Evolutionary conservation across 2,329 filamentous ascomycete genomes (phyloP), one percentile per base, ranked within the genome.

Genomic region (Aureobasidium sp.): DNA sequence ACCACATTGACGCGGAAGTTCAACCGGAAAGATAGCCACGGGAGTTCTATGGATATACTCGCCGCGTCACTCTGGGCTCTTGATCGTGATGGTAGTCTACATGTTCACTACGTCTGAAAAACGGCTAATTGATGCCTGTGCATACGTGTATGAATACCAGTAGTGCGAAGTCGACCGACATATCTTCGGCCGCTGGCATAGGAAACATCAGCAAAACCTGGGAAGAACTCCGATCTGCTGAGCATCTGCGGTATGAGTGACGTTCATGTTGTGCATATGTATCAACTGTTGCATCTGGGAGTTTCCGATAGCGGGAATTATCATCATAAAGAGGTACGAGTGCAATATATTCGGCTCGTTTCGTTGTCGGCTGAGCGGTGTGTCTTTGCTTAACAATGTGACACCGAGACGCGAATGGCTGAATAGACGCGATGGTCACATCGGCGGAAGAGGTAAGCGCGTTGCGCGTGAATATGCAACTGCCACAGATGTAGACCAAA

Each of bases 391-490:
- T 29, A 44, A 26, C 15, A 17, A 1, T 55, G 51, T 55, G 51
- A 55, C 36, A 36, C 43, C 13, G 51, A 55, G 15, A 20, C 41
- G 36, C 37, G 20, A 55, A 55, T 55, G 51, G 51, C 26, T 26
- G 51, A 32, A 41, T 43, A 55, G 51, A 55, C 51, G 51, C 51
- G 51, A 32, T 43, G 26, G 37, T 55, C 37, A 9, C 37, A 55
- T 41, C 15, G 51, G 51, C 51, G 37, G 51, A 13, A 55, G 37
- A 41, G 34, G 51, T 55, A 55, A 43, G 51, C 51, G 51, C 51
- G 51, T 52, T 24, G 10, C 47, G 46, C 46, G 13, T 48, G 24
- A 8, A 17, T 27, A 27, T 17, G 34, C 34, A 15, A 17, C 39
- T 27, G 34, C 34, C 50, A 34, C 50, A 13, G 13, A 5, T 29